Evolutionary conservation across 257 asterid genomes (phyloP).

Genomic region (Leonotis leonurus): DNA sequence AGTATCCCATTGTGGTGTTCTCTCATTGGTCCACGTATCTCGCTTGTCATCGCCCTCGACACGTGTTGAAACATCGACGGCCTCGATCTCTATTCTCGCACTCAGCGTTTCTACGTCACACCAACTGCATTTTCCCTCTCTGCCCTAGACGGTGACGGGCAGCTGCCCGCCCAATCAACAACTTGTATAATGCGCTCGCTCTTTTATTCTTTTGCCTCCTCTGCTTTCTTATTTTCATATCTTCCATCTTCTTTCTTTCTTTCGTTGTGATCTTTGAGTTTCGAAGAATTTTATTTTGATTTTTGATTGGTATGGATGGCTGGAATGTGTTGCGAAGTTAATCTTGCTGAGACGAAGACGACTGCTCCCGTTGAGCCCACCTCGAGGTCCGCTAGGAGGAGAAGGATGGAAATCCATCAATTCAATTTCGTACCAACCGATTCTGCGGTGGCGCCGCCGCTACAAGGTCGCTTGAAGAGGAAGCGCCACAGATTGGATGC

Average conservation of each 20-base stretch:
- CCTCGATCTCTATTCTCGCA: constrained; percentile 19
- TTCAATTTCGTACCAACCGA: constrained; percentile 58
- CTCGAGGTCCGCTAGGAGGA: constrained; percentile 51
- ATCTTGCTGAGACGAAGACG: constrained; percentile 61
- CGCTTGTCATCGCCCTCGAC: background rate
- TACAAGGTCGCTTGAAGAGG: constrained; percentile 24
- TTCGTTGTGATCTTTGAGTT: background rate
- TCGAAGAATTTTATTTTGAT: background rate
- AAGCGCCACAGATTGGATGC: constrained; percentile 39
- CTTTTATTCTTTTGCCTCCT: constrained; percentile 2
- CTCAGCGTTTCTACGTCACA: constrained; percentile 49
- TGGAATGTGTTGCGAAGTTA: constrained; percentile 60
- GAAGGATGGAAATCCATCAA: constrained; percentile 71
- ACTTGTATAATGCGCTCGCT: constrained; percentile 27
- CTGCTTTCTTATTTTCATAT: background rate
- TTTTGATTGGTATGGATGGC: constrained; percentile 38
- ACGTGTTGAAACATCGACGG: constrained; percentile 44
- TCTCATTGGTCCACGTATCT: constrained; percentile 60
- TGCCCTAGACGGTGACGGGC: constrained; percentile 89
- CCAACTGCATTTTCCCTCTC: constrained; percentile 37
- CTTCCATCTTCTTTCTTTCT: background rate
- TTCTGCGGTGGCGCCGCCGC: constrained; percentile 44
- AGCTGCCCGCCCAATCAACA: constrained; percentile 64
- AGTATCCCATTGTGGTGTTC: constrained; percentile 20
- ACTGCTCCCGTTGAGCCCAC: constrained; percentile 51